Percentiles rank a stretch among this genome's conserved stretches.
phyloP scores from a whole-genome alignment of 495 filamentous ascomycete species.

The Neurospora sp. region DNA sequence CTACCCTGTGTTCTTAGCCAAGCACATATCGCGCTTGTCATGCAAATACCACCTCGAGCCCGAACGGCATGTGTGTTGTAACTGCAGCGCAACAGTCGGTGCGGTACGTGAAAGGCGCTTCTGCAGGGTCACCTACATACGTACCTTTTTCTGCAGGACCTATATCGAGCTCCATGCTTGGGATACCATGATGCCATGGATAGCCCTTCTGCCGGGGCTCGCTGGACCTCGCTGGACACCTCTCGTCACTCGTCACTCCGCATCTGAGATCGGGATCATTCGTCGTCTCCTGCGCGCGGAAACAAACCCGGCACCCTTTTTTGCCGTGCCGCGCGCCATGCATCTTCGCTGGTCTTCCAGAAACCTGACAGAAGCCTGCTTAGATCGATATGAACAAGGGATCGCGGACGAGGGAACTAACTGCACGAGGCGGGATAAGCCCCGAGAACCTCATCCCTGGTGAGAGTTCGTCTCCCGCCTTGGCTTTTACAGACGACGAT shows the following conservation, averaged over 20 bases:
- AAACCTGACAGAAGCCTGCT: constrained; percentile 8
- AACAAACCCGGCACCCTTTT: not conserved
- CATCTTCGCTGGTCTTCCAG: constrained; percentile 10
- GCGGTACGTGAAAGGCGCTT: not conserved
- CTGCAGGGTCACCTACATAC: not conserved
- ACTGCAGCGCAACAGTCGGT: not conserved
- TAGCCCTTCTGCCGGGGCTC: not conserved
- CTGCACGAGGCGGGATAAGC: not conserved
- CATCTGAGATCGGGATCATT: not conserved
- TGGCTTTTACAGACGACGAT: not conserved
- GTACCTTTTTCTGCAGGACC: not conserved
- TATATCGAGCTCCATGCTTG: not conserved
- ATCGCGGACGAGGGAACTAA: not conserved
- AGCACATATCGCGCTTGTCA: not conserved
- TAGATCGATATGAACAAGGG: not conserved
- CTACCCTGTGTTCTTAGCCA: not conserved
- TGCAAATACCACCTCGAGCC: not conserved
- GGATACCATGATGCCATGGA: not conserved
- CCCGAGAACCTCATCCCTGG: not conserved
- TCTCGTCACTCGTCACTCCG: not conserved
- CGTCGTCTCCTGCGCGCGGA: not conserved
- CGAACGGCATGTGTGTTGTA: not conserved
- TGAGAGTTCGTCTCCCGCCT: not conserved
- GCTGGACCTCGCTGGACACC: not conserved
- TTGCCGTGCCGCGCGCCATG: constrained; percentile 1